These are phyloP conservation scores for Coemansia linderi DNA, from an alignment of 371 early-diverging fungal species.

Conservation along the genomic window DNA sequence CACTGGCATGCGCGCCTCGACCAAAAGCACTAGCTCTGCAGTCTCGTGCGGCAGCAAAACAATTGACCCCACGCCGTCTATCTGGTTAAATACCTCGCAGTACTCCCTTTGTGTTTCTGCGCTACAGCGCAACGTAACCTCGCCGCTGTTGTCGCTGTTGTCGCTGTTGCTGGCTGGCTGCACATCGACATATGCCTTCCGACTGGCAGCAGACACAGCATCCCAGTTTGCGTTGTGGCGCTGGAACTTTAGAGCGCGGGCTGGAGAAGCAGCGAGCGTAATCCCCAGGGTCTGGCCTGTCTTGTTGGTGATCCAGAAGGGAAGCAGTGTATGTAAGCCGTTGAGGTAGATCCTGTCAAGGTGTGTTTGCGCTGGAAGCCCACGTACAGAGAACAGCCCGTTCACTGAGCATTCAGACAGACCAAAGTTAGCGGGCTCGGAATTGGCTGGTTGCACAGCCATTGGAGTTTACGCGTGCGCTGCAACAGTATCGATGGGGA, in stretches of 20 bases:
- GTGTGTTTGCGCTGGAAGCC: constrained; percentile 26
- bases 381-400: constrained; percentile 38
- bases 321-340: constrained; percentile 46
- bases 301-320: constrained; percentile 45
- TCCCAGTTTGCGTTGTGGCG: constrained; percentile 51
- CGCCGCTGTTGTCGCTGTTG: background rate
- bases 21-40: constrained; percentile 40
- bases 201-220: constrained; percentile 18
- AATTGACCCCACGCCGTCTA: constrained; percentile 18
- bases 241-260: constrained; percentile 35
- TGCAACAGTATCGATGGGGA: too few species aligned
- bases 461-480: background rate
- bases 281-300: constrained; percentile 15
- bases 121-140: constrained; percentile 31
- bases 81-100: constrained; percentile 53
- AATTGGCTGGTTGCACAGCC: background rate
- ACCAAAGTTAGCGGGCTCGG: constrained; percentile 2
- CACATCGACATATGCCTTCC: constrained; percentile 26
- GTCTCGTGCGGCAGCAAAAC: constrained; percentile 24
- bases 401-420: constrained; percentile 15
- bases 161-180: background rate
- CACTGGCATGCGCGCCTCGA: constrained; percentile 10
- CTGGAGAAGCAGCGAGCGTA: constrained; percentile 4
- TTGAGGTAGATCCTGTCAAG: constrained; percentile 46
- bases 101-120: constrained; percentile 41